A percentile compares a stretch with the other conserved stretches of the same genome.
phyloP scores from a whole-genome alignment of 2,329 filamentous ascomycete genomes.

The Lachnellula cervina region DNA sequence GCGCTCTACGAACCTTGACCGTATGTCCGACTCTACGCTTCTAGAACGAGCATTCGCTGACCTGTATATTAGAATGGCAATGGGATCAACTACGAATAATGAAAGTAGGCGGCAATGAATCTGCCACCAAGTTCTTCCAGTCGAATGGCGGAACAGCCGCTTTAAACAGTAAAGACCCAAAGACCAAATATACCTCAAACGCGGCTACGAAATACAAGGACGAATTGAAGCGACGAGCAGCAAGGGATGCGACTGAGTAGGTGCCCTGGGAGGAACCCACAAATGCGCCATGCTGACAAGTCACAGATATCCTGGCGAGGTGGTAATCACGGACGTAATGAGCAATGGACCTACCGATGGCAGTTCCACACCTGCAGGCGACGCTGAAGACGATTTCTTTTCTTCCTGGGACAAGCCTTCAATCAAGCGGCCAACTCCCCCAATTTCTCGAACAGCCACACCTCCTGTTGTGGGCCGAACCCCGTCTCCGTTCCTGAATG shows the following conservation, averaged over 20 bases:
- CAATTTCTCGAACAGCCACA: constrained; percentile 82
- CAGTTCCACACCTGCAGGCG: constrained; percentile 71
- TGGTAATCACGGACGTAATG: constrained; percentile 72
- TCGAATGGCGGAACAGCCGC: constrained; percentile 91
- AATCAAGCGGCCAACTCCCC: constrained; percentile 93
- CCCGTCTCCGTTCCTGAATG: constrained; percentile 83
- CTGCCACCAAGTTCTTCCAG: constrained; percentile 97
- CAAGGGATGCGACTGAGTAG: constrained; percentile 78
- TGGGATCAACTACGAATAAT: constrained; percentile 96
- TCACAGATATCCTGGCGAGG: constrained; percentile 75
- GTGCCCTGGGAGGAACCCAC: constrained; percentile 30
- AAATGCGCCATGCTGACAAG: constrained; percentile 17
- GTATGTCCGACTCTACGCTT: constrained; percentile 52
- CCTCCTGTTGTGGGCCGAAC: constrained; percentile 77
- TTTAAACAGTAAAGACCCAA: constrained; percentile 91
- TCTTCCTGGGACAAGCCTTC: constrained; percentile 98
- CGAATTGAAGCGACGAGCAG: constrained; percentile 81
- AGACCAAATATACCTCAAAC: constrained; percentile 92
- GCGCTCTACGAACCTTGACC: constrained; percentile 94
- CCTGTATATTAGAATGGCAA: constrained; percentile 70
- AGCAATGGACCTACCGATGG: constrained; percentile 57
- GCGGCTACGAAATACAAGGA: constrained; percentile 98
- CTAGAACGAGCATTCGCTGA: constrained; percentile 16
- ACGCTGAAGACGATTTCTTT: constrained; percentile 91
- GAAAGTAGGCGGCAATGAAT: constrained; percentile 98